Percentiles rank a stretch among this genome's conserved stretches.
Conservation (phyloP, 2,329 filamentous ascomycete genomes). For the Blastomyces emzantsi region DNA sequence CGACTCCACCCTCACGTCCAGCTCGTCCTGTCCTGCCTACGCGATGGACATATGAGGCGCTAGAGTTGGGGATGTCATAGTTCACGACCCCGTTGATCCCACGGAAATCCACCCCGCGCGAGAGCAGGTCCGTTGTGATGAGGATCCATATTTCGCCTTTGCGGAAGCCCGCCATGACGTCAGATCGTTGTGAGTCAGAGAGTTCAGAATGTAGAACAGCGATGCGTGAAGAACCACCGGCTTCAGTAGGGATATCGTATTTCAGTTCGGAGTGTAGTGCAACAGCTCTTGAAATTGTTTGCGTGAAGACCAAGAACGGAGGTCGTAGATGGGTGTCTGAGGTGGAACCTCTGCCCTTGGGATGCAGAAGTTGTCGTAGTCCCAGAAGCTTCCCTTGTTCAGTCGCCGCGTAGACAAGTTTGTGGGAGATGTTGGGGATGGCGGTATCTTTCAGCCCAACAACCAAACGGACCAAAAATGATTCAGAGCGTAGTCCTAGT, state of each 20-base stretch:
- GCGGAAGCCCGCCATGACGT: conserved; percentile 82
- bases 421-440: conserved; percentile 84
- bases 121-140: conserved; percentile 88
- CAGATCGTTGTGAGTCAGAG: conserved; percentile 62
- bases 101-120: conserved; percentile 87
- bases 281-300: conserved; percentile 84
- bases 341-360: conserved; percentile 48
- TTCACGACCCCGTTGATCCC: conserved; percentile 95
- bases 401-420: conserved; percentile 80
- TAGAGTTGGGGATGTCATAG: conserved; percentile 90
- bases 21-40: conserved; percentile 86
- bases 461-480: conserved; percentile 68
- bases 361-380: conserved; percentile 79
- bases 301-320: conserved; percentile 90
- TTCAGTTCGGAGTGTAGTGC: conserved; percentile 82
- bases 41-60: conserved; percentile 84
- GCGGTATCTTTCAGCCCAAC: conserved; percentile 96
- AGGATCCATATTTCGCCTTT: conserved; percentile 91
- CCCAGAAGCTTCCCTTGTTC: conserved; percentile 91
- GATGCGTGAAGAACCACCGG: conserved; percentile 73
- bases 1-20: conserved; percentile 76
- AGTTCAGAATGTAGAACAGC: conserved; percentile 86
- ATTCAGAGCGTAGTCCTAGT: conserved; percentile 27
- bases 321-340: conserved; percentile 54
- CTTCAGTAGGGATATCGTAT: conserved; percentile 86